Evolutionary conservation across 73 alveolate species (phyloP), one percentile per base, ranked within the genome.

Genomic region (Symbiodinium pilosum): DNA sequence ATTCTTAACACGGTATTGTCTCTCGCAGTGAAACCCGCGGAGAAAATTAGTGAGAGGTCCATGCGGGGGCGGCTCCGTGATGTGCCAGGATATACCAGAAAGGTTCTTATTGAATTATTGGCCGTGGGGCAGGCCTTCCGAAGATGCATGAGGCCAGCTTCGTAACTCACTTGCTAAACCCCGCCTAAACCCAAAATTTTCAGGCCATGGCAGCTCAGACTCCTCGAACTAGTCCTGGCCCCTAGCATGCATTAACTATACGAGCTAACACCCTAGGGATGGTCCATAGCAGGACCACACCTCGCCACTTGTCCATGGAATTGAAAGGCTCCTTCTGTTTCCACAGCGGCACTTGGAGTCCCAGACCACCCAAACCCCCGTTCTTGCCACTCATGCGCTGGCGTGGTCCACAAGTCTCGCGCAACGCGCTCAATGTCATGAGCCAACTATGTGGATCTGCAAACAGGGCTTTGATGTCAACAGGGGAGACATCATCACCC

Each of bases 401-500:
- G 83, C 5, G 93, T 86, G 36, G 36, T 12, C 93, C 93, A 86
- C 36, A 86, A 52, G 3, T 34, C n/a, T 4, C 83, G 93, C 39
- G 52, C 93, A 34, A 12, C 47, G 40, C 40, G 83, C 36, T 43
- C n/a, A 73, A 86, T 86, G 51, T n/a, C 28, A n/a, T 71, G 18
- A 0, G 93, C 93, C 40, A 86, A 52, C 14, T 36, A 12, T 0
- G 9, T 56, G 32, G 51, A n/a, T 86, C 93, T 5, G 20, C 36
- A 39, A 47, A 52, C 54, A 86, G 24, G 18, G 83, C 39, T 39
- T 86, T 86, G 56, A 86, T 38, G 39, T 32, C 93, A 2, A 86
- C 83, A 4, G 93, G 93, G 8, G 93, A 83, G 83, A 86, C 54
- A 51, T 73, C 93, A 86, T 86, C 93, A 2, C 93, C 93, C 93